phyloP scores from a whole-genome alignment of 2,329 filamentous ascomycete genomes.

The Harringtonia lauricola region DNA sequence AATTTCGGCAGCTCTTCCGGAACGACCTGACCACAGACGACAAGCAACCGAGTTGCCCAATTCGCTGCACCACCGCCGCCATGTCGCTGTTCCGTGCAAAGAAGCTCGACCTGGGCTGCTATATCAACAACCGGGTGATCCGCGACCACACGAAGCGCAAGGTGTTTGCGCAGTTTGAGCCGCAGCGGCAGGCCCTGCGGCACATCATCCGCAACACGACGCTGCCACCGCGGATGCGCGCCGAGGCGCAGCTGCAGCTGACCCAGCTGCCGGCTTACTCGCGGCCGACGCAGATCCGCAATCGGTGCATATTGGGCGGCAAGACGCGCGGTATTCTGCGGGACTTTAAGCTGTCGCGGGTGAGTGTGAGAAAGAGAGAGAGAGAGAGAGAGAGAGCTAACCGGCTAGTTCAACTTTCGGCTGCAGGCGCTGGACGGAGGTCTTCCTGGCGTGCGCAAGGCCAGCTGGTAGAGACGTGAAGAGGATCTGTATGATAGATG shows the following conservation, averaged over 20 bases:
- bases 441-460: conserved; percentile 87
- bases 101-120: conserved; percentile 81
- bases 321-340: conserved; percentile 81
- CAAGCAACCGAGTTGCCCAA: too few relatives aligned
- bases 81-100: conserved; percentile 86
- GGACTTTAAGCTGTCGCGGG: conserved; percentile 84
- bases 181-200: conserved; percentile 74
- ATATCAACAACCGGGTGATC: conserved; percentile 74
- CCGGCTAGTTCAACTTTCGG: conserved; percentile 79
- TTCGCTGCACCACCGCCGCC: too few relatives aligned
- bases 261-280: conserved; percentile 96
- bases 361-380: too few relatives aligned
- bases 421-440: conserved; percentile 77
- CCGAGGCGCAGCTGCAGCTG: conserved; percentile 86
- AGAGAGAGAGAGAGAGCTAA: too few relatives aligned
- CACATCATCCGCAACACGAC: conserved; percentile 92
- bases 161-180: conserved; percentile 76
- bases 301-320: conserved; percentile 87
- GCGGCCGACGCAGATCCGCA: conserved; percentile 83
- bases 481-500: neutral
- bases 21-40: neutral
- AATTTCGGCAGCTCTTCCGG: too few relatives aligned
- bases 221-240: conserved; percentile 69
- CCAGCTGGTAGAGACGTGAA: conserved; percentile 64
- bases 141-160: conserved; percentile 96